Percentiles rank a stretch among this genome's conserved stretches.
phyloP scores from a whole-genome alignment of 1,284 basidiomycete species.

The Peniophora sp. region DNA sequence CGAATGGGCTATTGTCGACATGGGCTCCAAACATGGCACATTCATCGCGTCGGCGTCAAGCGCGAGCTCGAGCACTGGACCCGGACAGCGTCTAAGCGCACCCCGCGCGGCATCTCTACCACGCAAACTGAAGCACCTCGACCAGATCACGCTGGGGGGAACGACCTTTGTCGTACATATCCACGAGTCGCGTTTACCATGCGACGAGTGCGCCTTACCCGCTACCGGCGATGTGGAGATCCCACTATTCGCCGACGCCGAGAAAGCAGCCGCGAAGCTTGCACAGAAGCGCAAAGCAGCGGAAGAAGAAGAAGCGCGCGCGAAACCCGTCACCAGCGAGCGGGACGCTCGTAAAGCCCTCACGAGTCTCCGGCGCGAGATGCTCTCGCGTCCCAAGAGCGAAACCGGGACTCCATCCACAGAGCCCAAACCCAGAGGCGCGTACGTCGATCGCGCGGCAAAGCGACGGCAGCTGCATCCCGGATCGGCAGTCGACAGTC shows the following conservation, averaged over 20 bases:
- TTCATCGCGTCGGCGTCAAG: slow-evolving; percentile 32
- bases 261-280: slow-evolving; percentile 7
- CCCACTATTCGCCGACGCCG: slow-evolving; percentile 42
- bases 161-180: slow-evolving; percentile 66
- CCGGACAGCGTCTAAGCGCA: slow-evolving; percentile 49
- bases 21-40: slow-evolving; percentile 77
- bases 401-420: slow-evolving; percentile 6
- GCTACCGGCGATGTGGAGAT: slow-evolving; percentile 41
- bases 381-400: slow-evolving; percentile 42
- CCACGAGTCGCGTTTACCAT: slow-evolving; percentile 52
- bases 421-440: background rate
- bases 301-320: slow-evolving; percentile 23
- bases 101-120: slow-evolving; percentile 62
- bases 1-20: slow-evolving; percentile 69
- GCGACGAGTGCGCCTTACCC: slow-evolving; percentile 42
- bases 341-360: slow-evolving; percentile 54
- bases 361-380: slow-evolving; percentile 47
- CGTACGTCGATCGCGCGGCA: slow-evolving; percentile 62
- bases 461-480: slow-evolving; percentile 53
- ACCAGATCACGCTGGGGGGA: slow-evolving; percentile 55
- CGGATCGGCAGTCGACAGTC: slow-evolving; percentile 36
- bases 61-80: slow-evolving; percentile 10
- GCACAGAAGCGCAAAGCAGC: slow-evolving; percentile 21
- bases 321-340: slow-evolving; percentile 18
- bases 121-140: slow-evolving; percentile 49